These are phyloP conservation scores for Blastomyces percursus DNA, from an alignment of 2,329 filamentous ascomycete genomes.

Conservation along the genomic window DNA sequence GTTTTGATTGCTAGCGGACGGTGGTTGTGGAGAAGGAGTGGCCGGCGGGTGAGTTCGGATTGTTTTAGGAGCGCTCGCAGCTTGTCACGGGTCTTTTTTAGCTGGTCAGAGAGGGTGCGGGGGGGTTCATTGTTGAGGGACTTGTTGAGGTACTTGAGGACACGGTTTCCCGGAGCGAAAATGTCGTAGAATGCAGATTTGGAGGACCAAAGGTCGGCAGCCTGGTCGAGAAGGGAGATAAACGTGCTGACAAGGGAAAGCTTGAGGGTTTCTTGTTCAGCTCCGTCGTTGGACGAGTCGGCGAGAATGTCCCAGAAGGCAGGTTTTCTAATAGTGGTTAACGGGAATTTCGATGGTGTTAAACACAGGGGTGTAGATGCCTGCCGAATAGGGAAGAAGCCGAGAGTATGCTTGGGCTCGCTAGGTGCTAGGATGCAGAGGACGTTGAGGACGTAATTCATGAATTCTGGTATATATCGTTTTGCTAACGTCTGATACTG, in stretches of 20 bases:
- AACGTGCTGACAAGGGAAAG: slow-evolving; percentile 52
- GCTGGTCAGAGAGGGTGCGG: slow-evolving; percentile 19
- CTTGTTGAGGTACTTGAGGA: slow-evolving; percentile 52
- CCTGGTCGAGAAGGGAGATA: slow-evolving; percentile 53
- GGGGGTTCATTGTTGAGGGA: slow-evolving; percentile 44
- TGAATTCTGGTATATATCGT: slow-evolving; percentile 77
- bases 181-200: slow-evolving; percentile 70
- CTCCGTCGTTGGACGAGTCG: slow-evolving; percentile 10
- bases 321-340: slow-evolving; percentile 41
- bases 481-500: slow-evolving; percentile 77
- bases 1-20: slow-evolving; percentile 77
- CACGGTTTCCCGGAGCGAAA: slow-evolving; percentile 52
- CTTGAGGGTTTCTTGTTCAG: slow-evolving; percentile 36
- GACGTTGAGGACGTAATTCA: slow-evolving; percentile 70
- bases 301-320: slow-evolving; percentile 48
- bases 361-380: slow-evolving; percentile 44
- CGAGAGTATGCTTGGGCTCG: slow-evolving; percentile 38
- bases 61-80: slow-evolving; percentile 41
- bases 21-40: slow-evolving; percentile 82
- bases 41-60: slow-evolving; percentile 57
- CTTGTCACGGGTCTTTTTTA: slow-evolving; percentile 25
- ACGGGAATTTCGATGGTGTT: slow-evolving; percentile 18
- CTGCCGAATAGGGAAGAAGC: slow-evolving; percentile 52
- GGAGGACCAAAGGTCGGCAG: slow-evolving; percentile 61
- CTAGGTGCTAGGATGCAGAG: slow-evolving; percentile 55